These are phyloP conservation scores for Wickerhamomyces sp. DNA, from an alignment of 1,139 yeast genomes.

Conservation along the genomic window DNA sequence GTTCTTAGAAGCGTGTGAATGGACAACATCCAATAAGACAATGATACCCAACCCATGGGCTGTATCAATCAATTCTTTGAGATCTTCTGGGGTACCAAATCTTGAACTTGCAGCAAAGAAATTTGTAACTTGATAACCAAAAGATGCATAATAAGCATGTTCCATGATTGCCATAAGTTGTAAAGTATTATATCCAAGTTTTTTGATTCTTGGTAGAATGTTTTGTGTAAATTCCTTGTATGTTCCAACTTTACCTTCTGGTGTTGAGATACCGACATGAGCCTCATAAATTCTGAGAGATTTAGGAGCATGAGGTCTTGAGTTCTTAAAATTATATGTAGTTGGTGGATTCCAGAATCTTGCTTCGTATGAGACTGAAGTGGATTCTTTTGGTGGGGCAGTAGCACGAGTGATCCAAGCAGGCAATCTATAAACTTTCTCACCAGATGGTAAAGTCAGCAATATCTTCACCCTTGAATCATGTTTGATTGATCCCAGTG, in stretches of 20 bases:
- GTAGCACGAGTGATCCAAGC: constrained; percentile 89
- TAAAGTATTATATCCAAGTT: constrained; percentile 85
- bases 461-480: constrained; percentile 75
- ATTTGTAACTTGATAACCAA: constrained; percentile 92
- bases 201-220: constrained; percentile 76
- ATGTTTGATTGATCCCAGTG: constrained; percentile 59
- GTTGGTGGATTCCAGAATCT: constrained; percentile 84
- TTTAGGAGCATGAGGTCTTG: constrained; percentile 49
- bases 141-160: constrained; percentile 96
- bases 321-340: constrained; percentile 56
- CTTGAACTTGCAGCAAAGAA: constrained; percentile 89
- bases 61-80: constrained; percentile 83
- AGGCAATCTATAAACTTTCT: constrained; percentile 72
- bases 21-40: constrained; percentile 88
- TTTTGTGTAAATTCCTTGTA: constrained; percentile 80
- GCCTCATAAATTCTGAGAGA: constrained; percentile 89
- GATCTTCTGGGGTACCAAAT: constrained; percentile 91
- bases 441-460: constrained; percentile 62
- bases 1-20: constrained; percentile 93
- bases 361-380: constrained; percentile 62
- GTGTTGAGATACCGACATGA: constrained; percentile 91
- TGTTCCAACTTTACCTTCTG: constrained; percentile 79
- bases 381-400: constrained; percentile 49
- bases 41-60: constrained; percentile 88
- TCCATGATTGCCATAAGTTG: constrained; percentile 99